Percentiles rank a stretch among this genome's conserved stretches.
These are phyloP conservation scores for Podospora anserina DNA, from an alignment of 495 filamentous ascomycete species.

Conservation along the genomic window DNA sequence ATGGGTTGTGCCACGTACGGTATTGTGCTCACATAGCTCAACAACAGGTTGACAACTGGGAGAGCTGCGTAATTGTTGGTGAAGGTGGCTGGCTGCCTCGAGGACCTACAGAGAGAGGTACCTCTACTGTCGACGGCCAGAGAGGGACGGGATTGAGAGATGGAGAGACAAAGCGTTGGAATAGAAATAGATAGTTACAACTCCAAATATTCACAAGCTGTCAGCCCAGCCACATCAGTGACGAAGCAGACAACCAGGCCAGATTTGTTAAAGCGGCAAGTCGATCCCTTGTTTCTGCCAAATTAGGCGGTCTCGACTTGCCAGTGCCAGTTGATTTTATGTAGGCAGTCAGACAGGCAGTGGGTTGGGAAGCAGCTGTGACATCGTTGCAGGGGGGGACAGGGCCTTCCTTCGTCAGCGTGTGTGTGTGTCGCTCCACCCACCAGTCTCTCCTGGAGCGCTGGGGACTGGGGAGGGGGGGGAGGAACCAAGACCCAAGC, in stretches of 20 bases:
- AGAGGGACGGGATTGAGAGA: neutral
- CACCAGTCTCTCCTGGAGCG: conserved; percentile 26
- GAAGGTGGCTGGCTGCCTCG: conserved; percentile 6
- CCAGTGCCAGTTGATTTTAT: conserved; percentile 9
- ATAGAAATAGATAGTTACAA: neutral
- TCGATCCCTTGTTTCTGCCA: conserved; percentile 33
- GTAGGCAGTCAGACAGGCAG: neutral
- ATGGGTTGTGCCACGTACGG: conserved; percentile 20
- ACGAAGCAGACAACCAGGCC: conserved; percentile 17
- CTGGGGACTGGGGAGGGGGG: no score
- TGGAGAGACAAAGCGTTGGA: neutral
- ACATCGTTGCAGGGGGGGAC: conserved; percentile 32
- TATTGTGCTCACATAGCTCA: neutral
- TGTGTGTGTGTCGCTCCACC: conserved; percentile 19
- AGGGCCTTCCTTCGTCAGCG: conserved; percentile 25
- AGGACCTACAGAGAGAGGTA: neutral
- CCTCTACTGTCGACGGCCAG: neutral
- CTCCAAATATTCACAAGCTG: neutral
- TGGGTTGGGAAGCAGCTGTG: conserved; percentile 14
- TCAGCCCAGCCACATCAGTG: conserved; percentile 30
- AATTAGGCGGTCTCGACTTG: conserved; percentile 39
- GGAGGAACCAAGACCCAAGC: conserved; percentile 28
- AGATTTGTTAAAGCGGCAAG: conserved; percentile 35
- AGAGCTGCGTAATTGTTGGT: neutral
- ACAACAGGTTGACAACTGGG: neutral